Conservation (phyloP, 2,329 filamentous ascomycete genomes). For the Colletotrichum tamarilloi region DNA sequence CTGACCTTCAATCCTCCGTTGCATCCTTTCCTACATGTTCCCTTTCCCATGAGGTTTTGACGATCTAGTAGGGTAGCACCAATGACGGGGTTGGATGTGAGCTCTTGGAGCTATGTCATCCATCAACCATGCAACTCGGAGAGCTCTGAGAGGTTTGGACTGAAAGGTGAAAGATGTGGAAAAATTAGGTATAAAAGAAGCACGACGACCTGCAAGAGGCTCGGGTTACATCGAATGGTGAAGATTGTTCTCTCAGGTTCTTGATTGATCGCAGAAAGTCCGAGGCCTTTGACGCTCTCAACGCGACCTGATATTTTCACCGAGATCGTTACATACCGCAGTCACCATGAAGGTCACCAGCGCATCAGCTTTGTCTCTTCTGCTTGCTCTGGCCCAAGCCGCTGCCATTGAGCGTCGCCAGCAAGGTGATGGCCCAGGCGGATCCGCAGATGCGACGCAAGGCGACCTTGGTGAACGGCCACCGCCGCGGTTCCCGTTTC, state of each 20-base stretch:
- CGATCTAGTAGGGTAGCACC: neutral
- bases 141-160: neutral
- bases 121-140: neutral
- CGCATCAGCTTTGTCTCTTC: constrained; percentile 36
- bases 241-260: neutral
- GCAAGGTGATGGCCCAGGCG: constrained; percentile 40
- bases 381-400: constrained; percentile 37
- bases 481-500: constrained; percentile 44
- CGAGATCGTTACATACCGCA: neutral
- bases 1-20: constrained; percentile 16
- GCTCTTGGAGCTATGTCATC: constrained; percentile 27
- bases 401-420: constrained; percentile 38
- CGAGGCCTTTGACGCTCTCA: neutral
- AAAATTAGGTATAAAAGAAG: neutral
- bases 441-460: constrained; percentile 40
- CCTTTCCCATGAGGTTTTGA: neutral
- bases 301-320: no score
- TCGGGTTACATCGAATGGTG: neutral
- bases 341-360: constrained; percentile 39
- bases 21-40: constrained; percentile 4
- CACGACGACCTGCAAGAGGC: neutral
- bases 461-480: constrained; percentile 42
- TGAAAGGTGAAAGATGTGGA: neutral
- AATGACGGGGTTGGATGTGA: neutral
- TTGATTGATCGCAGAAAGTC: neutral